These are phyloP conservation scores for Penicillium daleae DNA, from an alignment of 495 filamentous ascomycete species.

Conservation along the genomic window DNA sequence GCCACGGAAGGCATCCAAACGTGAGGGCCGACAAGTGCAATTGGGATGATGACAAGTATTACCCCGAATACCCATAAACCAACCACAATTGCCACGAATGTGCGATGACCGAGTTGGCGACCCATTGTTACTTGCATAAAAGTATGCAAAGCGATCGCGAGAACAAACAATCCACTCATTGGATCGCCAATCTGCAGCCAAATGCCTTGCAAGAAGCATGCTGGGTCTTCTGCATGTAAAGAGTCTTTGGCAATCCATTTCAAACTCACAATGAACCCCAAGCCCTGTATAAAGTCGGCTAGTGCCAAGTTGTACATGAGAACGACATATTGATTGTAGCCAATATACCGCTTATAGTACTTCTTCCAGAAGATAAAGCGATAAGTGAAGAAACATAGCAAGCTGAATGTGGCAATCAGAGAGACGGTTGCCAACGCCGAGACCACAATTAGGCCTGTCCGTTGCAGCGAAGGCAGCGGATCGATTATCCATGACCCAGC, in stretches of 20 bases:
- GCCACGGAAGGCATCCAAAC: conserved; percentile 60
- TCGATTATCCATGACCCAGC: conserved; percentile 28
- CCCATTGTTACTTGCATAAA: conserved; percentile 60
- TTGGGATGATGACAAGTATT: conserved; percentile 55
- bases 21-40: conserved; percentile 52
- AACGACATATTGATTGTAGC: conserved; percentile 68
- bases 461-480: conserved; percentile 49
- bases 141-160: conserved; percentile 64
- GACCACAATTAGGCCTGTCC: conserved; percentile 52
- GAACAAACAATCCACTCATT: conserved; percentile 64
- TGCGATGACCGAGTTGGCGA: conserved; percentile 52
- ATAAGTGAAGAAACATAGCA: conserved; percentile 54
- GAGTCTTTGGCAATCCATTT: conserved; percentile 55
- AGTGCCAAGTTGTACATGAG: conserved; percentile 73
- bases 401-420: conserved; percentile 51
- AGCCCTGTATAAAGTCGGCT: conserved; percentile 67
- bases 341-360: conserved; percentile 37
- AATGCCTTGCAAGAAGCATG: conserved; percentile 69
- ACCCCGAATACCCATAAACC: conserved; percentile 59
- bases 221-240: conserved; percentile 52
- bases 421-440: conserved; percentile 55
- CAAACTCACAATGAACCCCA: conserved; percentile 63
- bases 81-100: conserved; percentile 50
- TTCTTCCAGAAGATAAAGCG: conserved; percentile 55
- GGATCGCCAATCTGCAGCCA: conserved; percentile 68